phyloP scores from a whole-genome alignment of 306 rosid genomes.

The Rubus idaeus region DNA sequence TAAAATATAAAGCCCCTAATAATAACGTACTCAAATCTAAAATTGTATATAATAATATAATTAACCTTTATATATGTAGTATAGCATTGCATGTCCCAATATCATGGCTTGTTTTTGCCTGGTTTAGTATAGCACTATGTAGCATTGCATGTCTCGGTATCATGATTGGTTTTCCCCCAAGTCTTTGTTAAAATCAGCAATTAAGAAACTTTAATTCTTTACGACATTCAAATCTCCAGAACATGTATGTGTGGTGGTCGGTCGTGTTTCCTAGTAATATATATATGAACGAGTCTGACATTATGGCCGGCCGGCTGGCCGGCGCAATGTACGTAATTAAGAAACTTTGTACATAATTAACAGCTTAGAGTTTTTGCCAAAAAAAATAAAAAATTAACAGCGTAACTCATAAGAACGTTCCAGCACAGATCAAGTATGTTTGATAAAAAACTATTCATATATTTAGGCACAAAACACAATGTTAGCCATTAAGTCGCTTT shows the following conservation, averaged over 20 bases:
- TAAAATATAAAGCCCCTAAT: too few species aligned
- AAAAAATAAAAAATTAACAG: too few species aligned
- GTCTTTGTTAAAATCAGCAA: neutral
- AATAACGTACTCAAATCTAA: too few species aligned
- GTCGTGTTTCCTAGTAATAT: neutral
- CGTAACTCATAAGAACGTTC: neutral
- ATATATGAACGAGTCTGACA: neutral
- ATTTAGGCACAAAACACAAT: neutral
- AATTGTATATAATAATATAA: too few species aligned
- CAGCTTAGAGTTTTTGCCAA: too few species aligned
- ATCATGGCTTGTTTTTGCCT: too few species aligned
- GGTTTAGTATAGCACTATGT: too few species aligned
- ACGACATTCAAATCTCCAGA: neutral
- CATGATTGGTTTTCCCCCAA: neutral
- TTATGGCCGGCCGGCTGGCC: neutral
- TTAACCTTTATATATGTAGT: too few species aligned
- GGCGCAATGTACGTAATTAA: neutral
- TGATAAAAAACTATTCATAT: neutral
- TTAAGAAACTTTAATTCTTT: neutral
- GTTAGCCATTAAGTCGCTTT: neutral
- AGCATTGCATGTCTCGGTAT: neutral
- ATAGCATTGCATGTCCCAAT: neutral
- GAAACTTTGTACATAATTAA: neutral
- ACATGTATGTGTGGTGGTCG: neutral
- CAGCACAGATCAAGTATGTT: neutral